Base-by-base conservation (phyloP, 1,139 yeast species). In the Saccharomyces hybrid region DNA sequence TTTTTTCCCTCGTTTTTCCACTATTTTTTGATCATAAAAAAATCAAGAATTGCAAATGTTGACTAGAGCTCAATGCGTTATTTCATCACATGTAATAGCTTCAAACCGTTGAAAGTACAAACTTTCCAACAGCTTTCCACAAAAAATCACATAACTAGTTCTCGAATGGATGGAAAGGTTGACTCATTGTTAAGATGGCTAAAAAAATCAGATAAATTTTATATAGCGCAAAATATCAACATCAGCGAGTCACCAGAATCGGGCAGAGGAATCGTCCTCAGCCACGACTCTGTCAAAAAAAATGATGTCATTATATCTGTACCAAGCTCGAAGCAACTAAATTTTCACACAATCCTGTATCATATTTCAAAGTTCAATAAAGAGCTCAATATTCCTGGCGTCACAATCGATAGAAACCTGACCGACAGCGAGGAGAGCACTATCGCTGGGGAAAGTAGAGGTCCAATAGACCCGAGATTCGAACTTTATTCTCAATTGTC, bases 231-330 rank as follows among this genome's bases (percentile, higher is more conserved):
- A 4, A 59, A 60, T 14, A 58, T 76, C 13, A 52, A 52, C 2
- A 66, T 76, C 1, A 58, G 55, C n/a, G 73, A 75, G 34, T 70
- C 75, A 13, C 60, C 60, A 0, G 71, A 70, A 9, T 77, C 81
- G 41, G 96, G 96, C 29, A 77, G 91, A 69, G 88, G 90, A 59
- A 76, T 88, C 34, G 73, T 76, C 48, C 79, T 67, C 5, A 46
- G 83, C 3, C 57, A 55, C 0, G 67, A 67, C 0, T 50, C 54
- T 3, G 65, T 87, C 31, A 60, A 60, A 14, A 61, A 64, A 8
- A 72, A 77, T 49, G 81, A 80, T 54, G 68, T 70, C 23, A 65
- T 87, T 32, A 72, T 86, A 25, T 74, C 78, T 50, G 78, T 88
- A 19, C 86, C 89, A 1, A 82, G 79, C 48, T 70, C 78, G 0